Evolutionary conservation across 371 early-diverging fungal genomes (phyloP).

Genomic region (Gilbertella persicaria): DNA sequence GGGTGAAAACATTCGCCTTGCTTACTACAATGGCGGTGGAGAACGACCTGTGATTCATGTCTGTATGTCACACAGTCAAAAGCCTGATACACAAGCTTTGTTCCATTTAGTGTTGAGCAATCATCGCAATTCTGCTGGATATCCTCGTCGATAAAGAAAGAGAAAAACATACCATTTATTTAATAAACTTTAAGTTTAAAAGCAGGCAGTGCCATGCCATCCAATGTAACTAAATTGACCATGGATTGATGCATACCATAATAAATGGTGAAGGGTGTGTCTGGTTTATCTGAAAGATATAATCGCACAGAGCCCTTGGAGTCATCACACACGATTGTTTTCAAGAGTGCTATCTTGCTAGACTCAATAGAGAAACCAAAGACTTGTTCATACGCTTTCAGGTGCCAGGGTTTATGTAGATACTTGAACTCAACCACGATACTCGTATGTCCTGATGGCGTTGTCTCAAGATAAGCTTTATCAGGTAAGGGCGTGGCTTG

Average conservation of each 20-base stretch:
- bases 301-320: slow-evolving; percentile 3
- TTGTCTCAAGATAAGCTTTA: not conserved
- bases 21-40: slow-evolving; percentile 45
- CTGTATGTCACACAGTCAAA: slow-evolving; percentile 48
- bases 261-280: not conserved
- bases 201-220: slow-evolving; percentile 12
- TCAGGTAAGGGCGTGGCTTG: slow-evolving; percentile 7
- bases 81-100: slow-evolving; percentile 47
- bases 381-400: not conserved
- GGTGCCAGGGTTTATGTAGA: not conserved
- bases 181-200: slow-evolving; percentile 56
- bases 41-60: slow-evolving; percentile 47
- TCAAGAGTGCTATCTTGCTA: not conserved
- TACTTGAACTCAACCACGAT: not conserved
- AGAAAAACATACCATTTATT: slow-evolving; percentile 25
- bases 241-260: slow-evolving; percentile 11
- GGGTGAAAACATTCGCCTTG: slow-evolving; percentile 52
- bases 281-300: not conserved
- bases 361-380: slow-evolving; percentile 8
- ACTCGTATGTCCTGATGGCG: not conserved
- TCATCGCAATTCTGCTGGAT: slow-evolving; percentile 17
- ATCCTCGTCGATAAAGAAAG: slow-evolving; percentile 9
- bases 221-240: not conserved
- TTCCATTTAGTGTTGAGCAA: slow-evolving; percentile 36
- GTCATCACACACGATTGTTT: slow-evolving; percentile 1